Evolutionary conservation across 2,329 filamentous ascomycete genomes (phyloP).

Genomic region (Hypoxylon sp.): DNA sequence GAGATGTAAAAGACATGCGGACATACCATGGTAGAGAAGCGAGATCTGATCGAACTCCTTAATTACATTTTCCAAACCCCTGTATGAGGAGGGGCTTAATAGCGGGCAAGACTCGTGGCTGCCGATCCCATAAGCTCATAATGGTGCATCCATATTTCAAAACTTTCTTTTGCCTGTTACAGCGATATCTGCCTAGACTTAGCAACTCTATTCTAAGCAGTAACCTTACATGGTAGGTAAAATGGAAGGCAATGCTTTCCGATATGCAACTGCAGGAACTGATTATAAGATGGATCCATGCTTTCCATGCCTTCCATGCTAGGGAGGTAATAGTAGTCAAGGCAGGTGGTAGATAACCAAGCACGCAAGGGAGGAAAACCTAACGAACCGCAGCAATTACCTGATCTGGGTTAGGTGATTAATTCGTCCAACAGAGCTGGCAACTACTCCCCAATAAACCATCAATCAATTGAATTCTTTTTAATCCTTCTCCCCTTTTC

Average conservation of each 20-base stretch:
- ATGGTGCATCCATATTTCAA: neutral
- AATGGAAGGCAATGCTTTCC: neutral
- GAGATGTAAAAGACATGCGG: conserved; percentile 13
- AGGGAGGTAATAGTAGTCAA: neutral
- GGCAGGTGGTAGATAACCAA: neutral
- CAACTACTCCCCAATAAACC: conserved; percentile 10
- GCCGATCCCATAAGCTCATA: neutral
- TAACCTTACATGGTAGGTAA: neutral
- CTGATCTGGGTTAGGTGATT: conserved; percentile 32
- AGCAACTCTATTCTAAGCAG: neutral
- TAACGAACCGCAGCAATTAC: conserved; percentile 9
- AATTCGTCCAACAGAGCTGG: conserved; percentile 12
- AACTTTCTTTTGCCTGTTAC: neutral
- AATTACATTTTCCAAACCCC: conserved; percentile 31
- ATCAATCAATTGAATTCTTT: conserved; percentile 3
- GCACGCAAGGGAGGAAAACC: conserved; percentile 20
- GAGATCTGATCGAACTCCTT: conserved; percentile 31
- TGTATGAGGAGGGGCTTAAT: neutral
- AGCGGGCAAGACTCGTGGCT: neutral
- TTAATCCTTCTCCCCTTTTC: conserved; percentile 4
- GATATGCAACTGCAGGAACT: conserved; percentile 8
- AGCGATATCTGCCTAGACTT: conserved; percentile 4
- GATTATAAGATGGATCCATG: conserved; percentile 4
- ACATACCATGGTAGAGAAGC: conserved; percentile 23
- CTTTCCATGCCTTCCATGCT: neutral